Conservation (phyloP, 2,329 filamentous ascomycete species). For the Lasiodiplodia hormozganensis region DNA sequence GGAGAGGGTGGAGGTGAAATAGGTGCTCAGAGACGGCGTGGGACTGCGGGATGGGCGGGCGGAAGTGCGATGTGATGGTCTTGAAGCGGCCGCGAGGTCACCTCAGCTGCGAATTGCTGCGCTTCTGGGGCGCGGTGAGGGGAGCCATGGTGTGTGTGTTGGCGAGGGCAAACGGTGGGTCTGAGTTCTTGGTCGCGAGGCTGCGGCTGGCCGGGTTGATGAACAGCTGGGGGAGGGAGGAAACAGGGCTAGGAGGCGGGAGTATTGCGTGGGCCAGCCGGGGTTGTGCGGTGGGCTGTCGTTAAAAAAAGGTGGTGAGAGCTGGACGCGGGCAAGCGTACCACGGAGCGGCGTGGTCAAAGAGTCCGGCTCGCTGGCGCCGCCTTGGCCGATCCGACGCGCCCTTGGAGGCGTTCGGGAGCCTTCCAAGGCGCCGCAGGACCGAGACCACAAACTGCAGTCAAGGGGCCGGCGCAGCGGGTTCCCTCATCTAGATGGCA, state of each 20-base stretch:
- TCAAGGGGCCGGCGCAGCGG: background rate
- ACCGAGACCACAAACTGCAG: background rate
- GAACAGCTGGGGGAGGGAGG: background rate
- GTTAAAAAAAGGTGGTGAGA: slow-evolving; percentile 28
- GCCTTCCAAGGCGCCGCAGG: slow-evolving; percentile 3
- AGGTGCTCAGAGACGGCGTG: background rate
- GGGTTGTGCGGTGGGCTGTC: slow-evolving; percentile 18
- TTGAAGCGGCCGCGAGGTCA: slow-evolving; percentile 5
- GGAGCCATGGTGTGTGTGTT: slow-evolving; percentile 18
- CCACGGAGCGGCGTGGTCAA: slow-evolving; percentile 22
- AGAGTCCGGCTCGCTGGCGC: slow-evolving; percentile 13
- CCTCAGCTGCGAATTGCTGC: slow-evolving; percentile 19
- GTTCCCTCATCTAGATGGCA: slow-evolving; percentile 18
- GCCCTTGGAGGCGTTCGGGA: slow-evolving; percentile 7
- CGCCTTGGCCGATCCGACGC: slow-evolving; percentile 7
- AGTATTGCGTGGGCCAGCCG: slow-evolving; percentile 15
- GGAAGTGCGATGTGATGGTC: slow-evolving; percentile 4
- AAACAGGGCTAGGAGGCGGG: slow-evolving; percentile 15
- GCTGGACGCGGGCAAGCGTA: slow-evolving; percentile 24
- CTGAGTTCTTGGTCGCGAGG: slow-evolving; percentile 1
- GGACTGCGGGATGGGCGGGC: background rate
- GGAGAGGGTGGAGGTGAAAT: background rate
- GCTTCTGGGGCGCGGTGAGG: slow-evolving; percentile 20
- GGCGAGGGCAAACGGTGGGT: slow-evolving; percentile 17
- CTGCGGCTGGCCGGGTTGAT: slow-evolving; percentile 1